Evolutionary conservation across 768 basidiomycete genomes (phyloP), one percentile per base, ranked within the genome.

Genomic region (Podaxis sp.): DNA sequence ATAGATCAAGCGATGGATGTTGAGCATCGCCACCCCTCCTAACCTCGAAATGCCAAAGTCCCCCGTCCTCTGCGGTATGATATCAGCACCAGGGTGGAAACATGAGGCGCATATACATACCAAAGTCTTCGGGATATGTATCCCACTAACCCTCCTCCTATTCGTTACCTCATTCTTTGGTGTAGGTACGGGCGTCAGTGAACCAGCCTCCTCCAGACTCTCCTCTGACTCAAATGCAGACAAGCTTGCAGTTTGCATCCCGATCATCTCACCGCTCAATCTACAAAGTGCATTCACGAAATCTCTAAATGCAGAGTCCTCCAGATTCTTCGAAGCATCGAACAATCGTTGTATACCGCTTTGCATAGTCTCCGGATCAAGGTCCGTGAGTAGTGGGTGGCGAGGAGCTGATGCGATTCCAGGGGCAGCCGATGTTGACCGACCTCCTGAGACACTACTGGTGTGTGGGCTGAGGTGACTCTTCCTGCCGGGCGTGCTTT

Each of bases 41-140:
- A 98, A 77, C 70, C 93, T 93, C 63, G 85, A 85, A 61, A 98
- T 88, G n/a, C 94, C 93, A 77, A 97, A 99, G 66, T 99, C 96
- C 0, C 92, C 93, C 0, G 90, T 84, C n/a, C 91, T 84, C 92
- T 95, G 46, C 8, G 62, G 19, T 28, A 28, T 28, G 56, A 22
- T 38, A 53, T 49, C 8, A 36, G 33, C 0, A 58, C 46, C 46
- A 19, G n/a, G 22, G 48, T 28, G 5, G 22, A 22, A 40, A 42
- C 28, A 61, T 59, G 26, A 26, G 33, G 24, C 11, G 24, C 51
- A 36, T 63, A 44, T 11, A 78, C 90, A 69, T 65, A 93, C 92
- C 77, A 92, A 75, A 2, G 89, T 89, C 54, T 87, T 84, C 0
- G 91, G 89, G 17, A 95, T 79, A 71, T 92, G 90, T 28, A 99